Base-by-base conservation (phyloP, 2,329 filamentous ascomycete species). In the Colletotrichum destructivum region DNA sequence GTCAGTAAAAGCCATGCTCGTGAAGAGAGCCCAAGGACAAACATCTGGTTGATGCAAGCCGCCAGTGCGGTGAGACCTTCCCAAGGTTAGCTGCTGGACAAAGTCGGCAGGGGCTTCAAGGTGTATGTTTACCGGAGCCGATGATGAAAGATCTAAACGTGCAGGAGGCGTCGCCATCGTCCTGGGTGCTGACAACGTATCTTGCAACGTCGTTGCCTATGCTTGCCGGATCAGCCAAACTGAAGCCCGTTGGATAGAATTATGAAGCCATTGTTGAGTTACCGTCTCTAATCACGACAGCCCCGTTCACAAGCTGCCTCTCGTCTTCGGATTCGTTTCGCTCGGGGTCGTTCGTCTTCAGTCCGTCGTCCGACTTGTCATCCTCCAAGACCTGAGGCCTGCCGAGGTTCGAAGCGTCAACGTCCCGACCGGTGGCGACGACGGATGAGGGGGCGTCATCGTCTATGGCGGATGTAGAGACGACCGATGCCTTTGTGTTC, bases 41-140 rank as follows among this genome's bases (percentile, higher is more conserved):
- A 72, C 69, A 72, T 72, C 38, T 72, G 69, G 42, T 72, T 69
- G 42, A 72, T 72, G 40, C 69, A 72, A 9, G 69, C 69, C 18
- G 69, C 69, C 8, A 72, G 69, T n/a, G 69, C 69, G 0, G 69
- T 72, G 6, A 72, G 51, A 1, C 69, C 69, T 72, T 38, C 15
- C 3, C 4, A 0, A 9, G 18, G 23, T 72, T 23, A 69, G 55
- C 8, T 16, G 13, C 3, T 11, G 7, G 26, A 23, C 6, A 9
- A 46, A 18, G 15, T n/a, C 44, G 23, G 51, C 15, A 12, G 2
- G 18, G 1, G 5, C 12, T n/a, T 12, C 5, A 26, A 5, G 3
- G 6, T 8, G 12, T 2, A 13, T 23, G 3, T 52, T 26, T 5
- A 72, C 69, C 69, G 7, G 69, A 72, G 40, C 69, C 69, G 13